Conservation (phyloP, 768 basidiomycete genomes). For the Leccinum broughii region DNA sequence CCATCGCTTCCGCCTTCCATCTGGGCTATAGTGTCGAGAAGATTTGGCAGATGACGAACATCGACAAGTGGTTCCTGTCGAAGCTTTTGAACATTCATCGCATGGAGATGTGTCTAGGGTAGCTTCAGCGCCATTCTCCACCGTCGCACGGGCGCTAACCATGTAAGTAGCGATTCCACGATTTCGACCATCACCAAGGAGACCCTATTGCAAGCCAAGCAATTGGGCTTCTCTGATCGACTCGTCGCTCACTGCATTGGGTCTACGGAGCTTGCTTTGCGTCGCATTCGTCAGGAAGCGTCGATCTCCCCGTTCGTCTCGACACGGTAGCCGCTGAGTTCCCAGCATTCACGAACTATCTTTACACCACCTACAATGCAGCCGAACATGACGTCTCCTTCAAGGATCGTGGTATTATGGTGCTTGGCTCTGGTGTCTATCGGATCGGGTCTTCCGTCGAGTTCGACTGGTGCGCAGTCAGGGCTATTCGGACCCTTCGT, state of each 20-base stretch:
- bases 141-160: constrained; percentile 3
- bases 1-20: constrained; percentile 92
- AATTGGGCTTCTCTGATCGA: constrained; percentile 94
- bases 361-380: constrained; percentile 98
- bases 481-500: constrained; percentile 93
- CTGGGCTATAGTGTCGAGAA: constrained; percentile 93
- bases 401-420: constrained; percentile 92
- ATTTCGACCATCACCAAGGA: constrained; percentile 62
- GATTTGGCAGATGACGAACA: constrained; percentile 97
- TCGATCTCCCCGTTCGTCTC: constrained; percentile 86
- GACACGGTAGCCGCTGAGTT: constrained; percentile 99
- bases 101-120: constrained; percentile 80
- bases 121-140: constrained; percentile 24
- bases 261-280: constrained; percentile 92
- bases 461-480: constrained; percentile 99
- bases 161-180: constrained; percentile 51
- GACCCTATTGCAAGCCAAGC: constrained; percentile 81
- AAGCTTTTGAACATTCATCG: constrained; percentile 81
- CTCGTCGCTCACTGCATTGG: constrained; percentile 81
- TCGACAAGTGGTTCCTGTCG: constrained; percentile 98
- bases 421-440: constrained; percentile 97
- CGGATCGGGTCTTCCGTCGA: constrained; percentile 99
- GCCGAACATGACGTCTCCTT: constrained; percentile 90
- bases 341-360: constrained; percentile 98
- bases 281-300: constrained; percentile 82